phyloP scores from a whole-genome alignment of 768 basidiomycete genomes.

The Mycena rebaudengoi region DNA sequence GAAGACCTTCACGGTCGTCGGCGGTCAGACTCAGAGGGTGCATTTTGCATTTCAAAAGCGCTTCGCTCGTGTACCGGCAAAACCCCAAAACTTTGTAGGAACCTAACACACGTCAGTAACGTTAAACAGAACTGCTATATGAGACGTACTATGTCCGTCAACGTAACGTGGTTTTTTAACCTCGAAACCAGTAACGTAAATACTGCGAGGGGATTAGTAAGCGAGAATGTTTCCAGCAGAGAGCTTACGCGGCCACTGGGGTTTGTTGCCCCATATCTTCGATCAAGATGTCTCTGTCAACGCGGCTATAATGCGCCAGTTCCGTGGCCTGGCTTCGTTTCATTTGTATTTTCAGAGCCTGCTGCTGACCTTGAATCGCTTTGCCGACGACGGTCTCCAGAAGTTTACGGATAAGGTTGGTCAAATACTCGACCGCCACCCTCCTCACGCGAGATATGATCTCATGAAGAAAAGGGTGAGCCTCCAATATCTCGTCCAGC shows the following conservation, averaged over 20 bases:
- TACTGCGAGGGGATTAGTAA: background rate
- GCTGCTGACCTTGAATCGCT: background rate
- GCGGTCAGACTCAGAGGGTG: conserved; percentile 40
- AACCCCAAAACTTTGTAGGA: conserved; percentile 2
- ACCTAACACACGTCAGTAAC: background rate
- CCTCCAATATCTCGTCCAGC: background rate
- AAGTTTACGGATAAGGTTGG: background rate
- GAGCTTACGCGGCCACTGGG: conserved; percentile 4
- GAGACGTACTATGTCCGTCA: background rate
- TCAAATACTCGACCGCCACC: background rate
- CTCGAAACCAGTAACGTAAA: conserved; percentile 1
- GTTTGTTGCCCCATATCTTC: background rate
- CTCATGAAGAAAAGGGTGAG: background rate
- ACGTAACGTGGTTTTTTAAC: background rate
- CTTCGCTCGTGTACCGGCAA: background rate
- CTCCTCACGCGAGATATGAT: background rate
- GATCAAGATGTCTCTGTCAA: background rate
- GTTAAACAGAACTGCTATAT: background rate
- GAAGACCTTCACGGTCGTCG: conserved; percentile 44
- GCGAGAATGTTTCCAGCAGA: background rate
- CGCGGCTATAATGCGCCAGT: background rate
- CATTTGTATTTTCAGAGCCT: background rate
- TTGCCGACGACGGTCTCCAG: background rate
- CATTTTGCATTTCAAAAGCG: conserved; percentile 38
- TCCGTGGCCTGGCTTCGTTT: background rate